Evolutionary conservation across 2,329 filamentous ascomycete genomes (phyloP), one percentile per base, ranked within the genome.

Genomic region (Sclerotinia minor): DNA sequence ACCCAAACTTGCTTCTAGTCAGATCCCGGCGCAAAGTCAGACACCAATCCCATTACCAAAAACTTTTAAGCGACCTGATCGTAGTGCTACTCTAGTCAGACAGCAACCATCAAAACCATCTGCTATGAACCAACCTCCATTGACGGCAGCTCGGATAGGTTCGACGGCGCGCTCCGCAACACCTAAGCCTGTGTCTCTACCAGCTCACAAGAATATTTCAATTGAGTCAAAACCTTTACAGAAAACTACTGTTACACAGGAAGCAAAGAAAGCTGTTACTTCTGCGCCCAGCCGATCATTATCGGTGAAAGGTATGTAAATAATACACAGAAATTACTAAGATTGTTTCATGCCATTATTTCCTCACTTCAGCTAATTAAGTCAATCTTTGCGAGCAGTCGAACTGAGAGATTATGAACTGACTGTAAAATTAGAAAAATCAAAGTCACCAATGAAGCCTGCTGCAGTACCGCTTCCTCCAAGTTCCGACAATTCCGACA

Each of bases 11-110:
- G 24, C 21, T 63, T 67, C 57, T 53, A 63, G 47, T 63, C 57
- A 50, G 9, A 17, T 13, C 15, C 3, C 64, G 32, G 64, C 41
- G 17, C 54, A 35, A 60, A 49, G 26, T 49, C 64, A 63, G 29
- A 67, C 65, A 26, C 65, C 57, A 3, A 54, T 67, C 17, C 65
- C 65, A 6, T n/a, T 61, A 21, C 65, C 65, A 15, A 67, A 41
- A 47, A 67, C 55, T n/a, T 53, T 67, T 17, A 61, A 15, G 17
- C 59, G 65, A 52, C 65, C 55, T 54, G 65, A 60, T 45, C 41
- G 59, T 26, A 29, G 59, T 50, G 47, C 59, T 5, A 63, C 59
- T 50, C 59, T 45, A 13, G 32, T 63, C 47, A 54, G 41, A 63
- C 38, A 60, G 45, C 57, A 8, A 13, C 13, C 57, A 17, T 8